These are phyloP conservation scores for Pleurozium schreberi DNA, from an alignment of 225 moss, liverwort and hornwort genomes.

Conservation along the genomic window DNA sequence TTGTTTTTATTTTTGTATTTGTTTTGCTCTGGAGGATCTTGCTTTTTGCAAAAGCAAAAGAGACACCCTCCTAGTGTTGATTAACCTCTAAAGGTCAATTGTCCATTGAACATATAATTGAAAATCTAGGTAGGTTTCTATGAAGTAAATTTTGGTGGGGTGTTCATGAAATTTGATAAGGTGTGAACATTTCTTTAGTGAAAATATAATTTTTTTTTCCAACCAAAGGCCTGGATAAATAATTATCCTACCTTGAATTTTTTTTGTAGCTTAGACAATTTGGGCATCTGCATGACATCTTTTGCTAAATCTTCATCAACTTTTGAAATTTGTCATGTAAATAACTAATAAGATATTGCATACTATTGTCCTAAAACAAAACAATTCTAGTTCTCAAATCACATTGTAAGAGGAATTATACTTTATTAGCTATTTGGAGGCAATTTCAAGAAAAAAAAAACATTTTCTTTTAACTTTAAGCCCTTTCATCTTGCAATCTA, in stretches of 20 bases:
- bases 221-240: rapidly evolving
- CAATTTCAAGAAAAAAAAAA: neutral
- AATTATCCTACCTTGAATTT: neutral
- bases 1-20: too few relatives aligned
- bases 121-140: rapidly evolving
- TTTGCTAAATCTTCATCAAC: neutral
- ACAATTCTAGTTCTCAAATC: neutral
- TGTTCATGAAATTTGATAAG: neutral
- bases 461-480: neutral
- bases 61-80: rapidly evolving
- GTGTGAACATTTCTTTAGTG: neutral
- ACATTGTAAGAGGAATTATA: neutral
- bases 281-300: neutral
- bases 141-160: neutral
- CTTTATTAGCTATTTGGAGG: too few relatives aligned
- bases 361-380: neutral
- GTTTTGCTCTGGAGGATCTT: rapidly evolving
- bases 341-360: neutral
- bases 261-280: neutral
- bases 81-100: neutral
- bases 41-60: neutral
- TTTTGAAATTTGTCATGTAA: neutral
- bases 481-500: neutral
- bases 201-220: neutral
- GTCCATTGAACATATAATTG: too few relatives aligned